Percentiles rank a stretch among this genome's conserved stretches.
These are phyloP conservation scores for Boechera stricta DNA, from an alignment of 345 rosid genomes.

Conservation along the genomic window DNA sequence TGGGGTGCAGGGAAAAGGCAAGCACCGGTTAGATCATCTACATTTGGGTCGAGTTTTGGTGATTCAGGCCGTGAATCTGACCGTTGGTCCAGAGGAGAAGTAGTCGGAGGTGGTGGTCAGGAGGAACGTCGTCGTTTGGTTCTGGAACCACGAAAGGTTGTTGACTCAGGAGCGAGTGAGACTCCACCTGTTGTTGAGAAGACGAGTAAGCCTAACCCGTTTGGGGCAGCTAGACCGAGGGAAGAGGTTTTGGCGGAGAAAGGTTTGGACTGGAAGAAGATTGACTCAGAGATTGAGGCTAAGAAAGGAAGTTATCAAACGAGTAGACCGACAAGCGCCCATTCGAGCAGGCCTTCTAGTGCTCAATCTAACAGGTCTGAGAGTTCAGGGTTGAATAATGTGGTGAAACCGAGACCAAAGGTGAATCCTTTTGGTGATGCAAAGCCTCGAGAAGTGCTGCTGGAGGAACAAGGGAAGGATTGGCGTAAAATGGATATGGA, in stretches of 20 bases:
- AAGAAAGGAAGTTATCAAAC: constrained; percentile 59
- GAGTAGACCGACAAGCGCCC: constrained; percentile 52
- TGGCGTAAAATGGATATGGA: constrained; percentile 93
- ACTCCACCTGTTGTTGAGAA: constrained; percentile 42
- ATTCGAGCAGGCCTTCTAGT: constrained; percentile 83
- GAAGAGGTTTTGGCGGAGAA: constrained; percentile 92
- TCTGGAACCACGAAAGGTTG: constrained; percentile 69
- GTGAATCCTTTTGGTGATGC: constrained; percentile 97
- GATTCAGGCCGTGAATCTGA: constrained; percentile 67
- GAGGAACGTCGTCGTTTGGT: constrained; percentile 73
- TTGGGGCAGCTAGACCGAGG: constrained; percentile 96
- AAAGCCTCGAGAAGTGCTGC: constrained; percentile 89
- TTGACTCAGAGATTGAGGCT: constrained; percentile 76
- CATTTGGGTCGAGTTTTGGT: constrained; percentile 69
- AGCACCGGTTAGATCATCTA: constrained; percentile 55
- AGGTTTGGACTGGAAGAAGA: constrained; percentile 92
- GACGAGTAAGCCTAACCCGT: constrained; percentile 70
- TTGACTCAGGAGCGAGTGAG: constrained; percentile 52
- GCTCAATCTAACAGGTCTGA: constrained; percentile 85
- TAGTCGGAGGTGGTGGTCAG: constrained; percentile 43
- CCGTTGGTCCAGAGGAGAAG: constrained; percentile 69
- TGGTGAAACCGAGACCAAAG: constrained; percentile 69
- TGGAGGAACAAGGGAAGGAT: constrained; percentile 85
- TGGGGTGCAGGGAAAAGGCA: constrained; percentile 72
- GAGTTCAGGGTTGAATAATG: constrained; percentile 61